Conservation (phyloP, 805 yeast species). For the Candida ascalaphidarum region DNA sequence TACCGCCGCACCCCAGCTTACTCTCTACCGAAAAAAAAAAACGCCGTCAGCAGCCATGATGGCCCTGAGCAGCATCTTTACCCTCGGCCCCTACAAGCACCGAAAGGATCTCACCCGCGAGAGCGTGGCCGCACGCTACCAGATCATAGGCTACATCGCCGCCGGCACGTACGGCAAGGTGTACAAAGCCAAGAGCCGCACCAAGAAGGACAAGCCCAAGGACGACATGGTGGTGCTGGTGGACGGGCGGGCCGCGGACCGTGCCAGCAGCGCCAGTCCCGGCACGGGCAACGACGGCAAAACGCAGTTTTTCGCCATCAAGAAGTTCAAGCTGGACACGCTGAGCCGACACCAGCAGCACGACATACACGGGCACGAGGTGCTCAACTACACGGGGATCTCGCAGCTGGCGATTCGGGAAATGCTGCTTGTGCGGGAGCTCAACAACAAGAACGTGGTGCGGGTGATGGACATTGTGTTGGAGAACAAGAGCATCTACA, state of each 20-base stretch:
- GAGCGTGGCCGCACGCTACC: slow-evolving; percentile 78
- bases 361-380: slow-evolving; percentile 69
- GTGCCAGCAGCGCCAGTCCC: background rate
- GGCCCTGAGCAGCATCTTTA: slow-evolving; percentile 32
- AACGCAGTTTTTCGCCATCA: slow-evolving; percentile 63
- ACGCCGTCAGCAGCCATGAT: slow-evolving; percentile 28
- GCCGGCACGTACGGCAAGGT: slow-evolving; percentile 97
- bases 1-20: no score
- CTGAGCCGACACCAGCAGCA: slow-evolving; percentile 27
- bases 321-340: slow-evolving; percentile 86
- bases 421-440: slow-evolving; percentile 88
- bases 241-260: background rate
- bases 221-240: slow-evolving; percentile 2
- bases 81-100: slow-evolving; percentile 36
- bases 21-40: no score
- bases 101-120: slow-evolving; percentile 55
- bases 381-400: slow-evolving; percentile 84
- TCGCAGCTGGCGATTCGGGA: slow-evolving; percentile 95
- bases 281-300: background rate
- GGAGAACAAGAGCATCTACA: slow-evolving; percentile 83
- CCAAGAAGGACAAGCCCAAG: background rate
- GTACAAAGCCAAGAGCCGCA: slow-evolving; percentile 67
- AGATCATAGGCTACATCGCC: slow-evolving; percentile 89
- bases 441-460: slow-evolving; percentile 72
- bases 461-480: slow-evolving; percentile 73